These are phyloP conservation scores for Pseudotsuga menziesii DNA, from an alignment of 75 land plant genomes.

Conservation along the genomic window DNA sequence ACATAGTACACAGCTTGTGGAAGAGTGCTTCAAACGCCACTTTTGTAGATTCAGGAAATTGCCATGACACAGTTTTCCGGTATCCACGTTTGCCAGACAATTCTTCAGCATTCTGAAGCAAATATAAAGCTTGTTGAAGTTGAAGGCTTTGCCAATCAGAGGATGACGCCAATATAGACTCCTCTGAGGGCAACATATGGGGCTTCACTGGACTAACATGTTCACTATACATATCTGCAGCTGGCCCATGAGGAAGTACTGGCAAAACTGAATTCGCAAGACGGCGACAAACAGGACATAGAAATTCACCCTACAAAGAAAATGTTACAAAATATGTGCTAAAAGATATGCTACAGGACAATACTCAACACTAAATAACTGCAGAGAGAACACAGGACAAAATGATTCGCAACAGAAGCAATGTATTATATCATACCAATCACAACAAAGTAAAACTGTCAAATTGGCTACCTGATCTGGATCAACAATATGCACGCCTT, in stretches of 20 bases:
- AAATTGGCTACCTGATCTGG: constrained; percentile 68
- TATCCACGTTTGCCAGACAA: constrained; percentile 37
- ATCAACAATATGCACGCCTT: constrained; percentile 87
- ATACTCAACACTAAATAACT: background rate
- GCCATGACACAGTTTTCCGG: constrained; percentile 34
- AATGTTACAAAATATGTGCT: background rate
- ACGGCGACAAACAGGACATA: constrained; percentile 93
- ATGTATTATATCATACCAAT: background rate
- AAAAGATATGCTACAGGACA: background rate
- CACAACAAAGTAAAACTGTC: background rate
- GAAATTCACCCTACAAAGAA: constrained; percentile 77
- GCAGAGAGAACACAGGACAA: background rate
- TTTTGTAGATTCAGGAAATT: constrained; percentile 19
- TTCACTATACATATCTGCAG: background rate
- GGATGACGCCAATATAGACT: constrained; percentile 7
- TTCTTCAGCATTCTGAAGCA: constrained; percentile 57
- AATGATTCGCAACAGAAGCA: background rate
- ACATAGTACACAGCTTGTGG: constrained; percentile 42
- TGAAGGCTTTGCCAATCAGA: constrained; percentile 9
- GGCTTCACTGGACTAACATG: background rate
- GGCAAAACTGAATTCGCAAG: constrained; percentile 90
- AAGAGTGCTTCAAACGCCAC: constrained; percentile 48
- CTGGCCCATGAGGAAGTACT: constrained; percentile 21
- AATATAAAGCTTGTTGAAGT: constrained; percentile 48
- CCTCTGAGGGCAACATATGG: background rate